Percentiles rank a stretch among this genome's conserved stretches.
Evolutionary conservation across 257 asterid genomes (phyloP).

Genomic region (Rehmannia glutinosa): DNA sequence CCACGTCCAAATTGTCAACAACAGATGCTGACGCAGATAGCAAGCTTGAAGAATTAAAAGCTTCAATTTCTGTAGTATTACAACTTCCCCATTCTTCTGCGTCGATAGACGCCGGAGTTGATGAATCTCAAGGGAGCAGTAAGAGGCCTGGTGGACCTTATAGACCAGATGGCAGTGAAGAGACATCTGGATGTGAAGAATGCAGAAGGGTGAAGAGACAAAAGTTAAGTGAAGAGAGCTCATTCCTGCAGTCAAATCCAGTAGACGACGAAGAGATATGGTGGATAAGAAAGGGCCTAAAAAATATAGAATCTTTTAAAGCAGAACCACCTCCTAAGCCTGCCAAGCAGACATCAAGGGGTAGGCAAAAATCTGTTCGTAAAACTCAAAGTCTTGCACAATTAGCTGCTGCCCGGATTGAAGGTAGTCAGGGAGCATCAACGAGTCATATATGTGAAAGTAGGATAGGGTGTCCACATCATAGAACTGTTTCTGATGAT

Average conservation of each 20-base stretch:
- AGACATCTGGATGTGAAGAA: constrained; percentile 90
- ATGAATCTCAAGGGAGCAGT: constrained; percentile 47
- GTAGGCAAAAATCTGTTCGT: constrained; percentile 85
- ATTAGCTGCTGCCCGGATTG: constrained; percentile 92
- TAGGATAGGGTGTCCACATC: constrained; percentile 78
- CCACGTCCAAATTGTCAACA: constrained; percentile 27
- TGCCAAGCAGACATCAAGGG: constrained; percentile 70
- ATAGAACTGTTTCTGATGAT: constrained; percentile 58
- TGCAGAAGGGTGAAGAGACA: constrained; percentile 84
- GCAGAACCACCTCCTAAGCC: constrained; percentile 92
- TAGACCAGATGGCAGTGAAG: constrained; percentile 56
- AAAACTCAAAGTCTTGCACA: constrained; percentile 97
- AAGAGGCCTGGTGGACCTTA: constrained; percentile 44
- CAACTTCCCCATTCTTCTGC: constrained; percentile 50
- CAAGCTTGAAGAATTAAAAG: constrained; percentile 72
- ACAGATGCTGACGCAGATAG: constrained; percentile 30
- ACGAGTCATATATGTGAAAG: constrained; percentile 92
- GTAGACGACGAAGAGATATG: constrained; percentile 79
- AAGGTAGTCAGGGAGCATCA: constrained; percentile 98
- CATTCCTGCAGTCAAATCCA: constrained; percentile 40
- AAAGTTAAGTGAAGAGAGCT: constrained; percentile 71
- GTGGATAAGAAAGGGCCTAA: constrained; percentile 86
- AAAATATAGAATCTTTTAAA: constrained; percentile 57
- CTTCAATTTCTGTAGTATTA: constrained; percentile 56
- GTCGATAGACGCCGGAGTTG: constrained; percentile 41